Evolutionary conservation across 495 filamentous ascomycete genomes (phyloP).

Genomic region (Amniculicola lignicola): DNA sequence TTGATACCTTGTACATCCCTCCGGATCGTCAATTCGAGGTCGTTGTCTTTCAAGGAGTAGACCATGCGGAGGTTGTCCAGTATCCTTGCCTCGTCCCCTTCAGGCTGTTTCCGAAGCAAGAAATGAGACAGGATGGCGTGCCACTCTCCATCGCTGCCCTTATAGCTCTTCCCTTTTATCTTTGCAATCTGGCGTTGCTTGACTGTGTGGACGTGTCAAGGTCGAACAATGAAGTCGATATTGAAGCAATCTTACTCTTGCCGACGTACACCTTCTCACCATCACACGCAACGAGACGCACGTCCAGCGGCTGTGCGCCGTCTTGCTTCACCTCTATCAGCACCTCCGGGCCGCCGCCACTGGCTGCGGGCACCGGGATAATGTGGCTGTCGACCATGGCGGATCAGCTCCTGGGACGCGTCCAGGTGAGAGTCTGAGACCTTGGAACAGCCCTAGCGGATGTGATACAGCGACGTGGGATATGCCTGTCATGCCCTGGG

Average conservation of each 20-base stretch:
- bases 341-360: constrained; percentile 5
- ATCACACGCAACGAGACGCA: constrained; percentile 28
- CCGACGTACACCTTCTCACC: constrained; percentile 27
- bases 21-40: constrained; percentile 15
- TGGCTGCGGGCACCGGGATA: constrained; percentile 21
- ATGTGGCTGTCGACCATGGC: constrained; percentile 21
- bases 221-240: constrained; percentile 15
- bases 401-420: constrained; percentile 11
- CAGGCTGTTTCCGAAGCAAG: constrained; percentile 38
- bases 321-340: constrained; percentile 29
- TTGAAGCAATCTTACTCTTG: constrained; percentile 28
- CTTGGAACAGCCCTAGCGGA: constrained; percentile 14
- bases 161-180: constrained; percentile 25
- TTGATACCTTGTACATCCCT: constrained; percentile 29
- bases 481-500: constrained; percentile 11
- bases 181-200: constrained; percentile 25
- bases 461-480: constrained; percentile 24
- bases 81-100: constrained; percentile 4
- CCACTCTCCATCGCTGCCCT: constrained; percentile 58
- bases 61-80: constrained; percentile 40
- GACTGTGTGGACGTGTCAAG: constrained; percentile 19
- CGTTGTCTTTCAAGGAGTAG: constrained; percentile 13
- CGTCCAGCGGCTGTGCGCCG: constrained; percentile 26
- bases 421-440: constrained; percentile 5
- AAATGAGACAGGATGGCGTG: constrained; percentile 45